A percentile compares a stretch with the other conserved stretches of the same genome.
phyloP scores from a whole-genome alignment of 2,329 filamentous ascomycete genomes.

The Aspergillus niger region DNA sequence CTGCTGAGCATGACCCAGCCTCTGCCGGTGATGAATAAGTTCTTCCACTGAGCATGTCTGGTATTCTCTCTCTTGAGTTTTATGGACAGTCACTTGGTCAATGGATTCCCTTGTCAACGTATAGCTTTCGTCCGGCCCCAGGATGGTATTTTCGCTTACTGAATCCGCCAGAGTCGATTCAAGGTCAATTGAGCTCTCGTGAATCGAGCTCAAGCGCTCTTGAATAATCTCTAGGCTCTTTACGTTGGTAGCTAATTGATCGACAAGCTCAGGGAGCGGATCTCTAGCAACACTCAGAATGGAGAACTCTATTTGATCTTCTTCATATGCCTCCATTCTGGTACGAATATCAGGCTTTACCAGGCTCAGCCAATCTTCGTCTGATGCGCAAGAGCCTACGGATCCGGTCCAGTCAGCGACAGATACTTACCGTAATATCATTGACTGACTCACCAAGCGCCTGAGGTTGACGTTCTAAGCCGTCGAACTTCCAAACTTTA shows the following conservation, averaged over 20 bases:
- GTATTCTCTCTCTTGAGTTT: slow-evolving; percentile 27
- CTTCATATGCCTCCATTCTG: slow-evolving; percentile 68
- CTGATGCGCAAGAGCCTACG: slow-evolving; percentile 42
- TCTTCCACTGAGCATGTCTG: slow-evolving; percentile 26
- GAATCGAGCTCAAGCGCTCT: slow-evolving; percentile 20
- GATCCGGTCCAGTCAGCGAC: background rate
- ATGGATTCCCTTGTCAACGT: slow-evolving; percentile 37
- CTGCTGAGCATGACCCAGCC: slow-evolving; percentile 34
- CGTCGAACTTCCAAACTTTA: slow-evolving; percentile 85
- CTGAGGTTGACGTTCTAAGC: slow-evolving; percentile 71
- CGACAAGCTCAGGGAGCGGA: slow-evolving; percentile 55
- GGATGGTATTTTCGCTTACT: slow-evolving; percentile 26
- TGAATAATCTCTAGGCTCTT: slow-evolving; percentile 47
- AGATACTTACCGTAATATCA: no score
- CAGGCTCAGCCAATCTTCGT: slow-evolving; percentile 66
- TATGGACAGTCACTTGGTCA: slow-evolving; percentile 33
- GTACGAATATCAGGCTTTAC: slow-evolving; percentile 66
- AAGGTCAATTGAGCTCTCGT: background rate
- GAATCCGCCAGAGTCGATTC: slow-evolving; percentile 7
- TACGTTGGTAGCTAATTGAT: slow-evolving; percentile 49
- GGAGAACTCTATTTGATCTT: slow-evolving; percentile 70
- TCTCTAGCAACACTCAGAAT: slow-evolving; percentile 74
- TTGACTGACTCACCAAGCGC: slow-evolving; percentile 53
- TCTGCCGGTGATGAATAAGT: slow-evolving; percentile 33
- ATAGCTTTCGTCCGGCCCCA: slow-evolving; percentile 41